phyloP scores from a whole-genome alignment of 208 protist species.

The Endotrypanum monterogeii region DNA sequence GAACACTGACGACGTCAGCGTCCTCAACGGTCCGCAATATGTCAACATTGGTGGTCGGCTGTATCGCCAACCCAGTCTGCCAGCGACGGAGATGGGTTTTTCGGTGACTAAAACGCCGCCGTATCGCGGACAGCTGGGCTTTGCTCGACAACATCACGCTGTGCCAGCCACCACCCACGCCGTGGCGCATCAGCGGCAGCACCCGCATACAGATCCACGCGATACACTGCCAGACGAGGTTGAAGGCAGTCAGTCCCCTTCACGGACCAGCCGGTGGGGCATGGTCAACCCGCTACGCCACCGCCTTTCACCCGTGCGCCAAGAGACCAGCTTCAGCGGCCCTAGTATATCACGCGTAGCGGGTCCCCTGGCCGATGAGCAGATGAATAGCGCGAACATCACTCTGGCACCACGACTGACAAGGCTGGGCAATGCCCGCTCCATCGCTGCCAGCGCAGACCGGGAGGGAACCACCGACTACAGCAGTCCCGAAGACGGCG shows the following conservation, averaged over 20 bases:
- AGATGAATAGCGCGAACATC: slow-evolving; percentile 36
- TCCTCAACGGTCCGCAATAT: slow-evolving; percentile 55
- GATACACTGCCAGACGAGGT: slow-evolving; percentile 3
- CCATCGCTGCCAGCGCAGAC: slow-evolving; percentile 6
- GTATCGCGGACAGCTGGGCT: slow-evolving; percentile 67
- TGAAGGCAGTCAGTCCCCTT: slow-evolving; percentile 5
- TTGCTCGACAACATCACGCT: slow-evolving; percentile 60
- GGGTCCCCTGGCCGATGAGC: slow-evolving; percentile 33
- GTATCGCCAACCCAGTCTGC: slow-evolving; percentile 55
- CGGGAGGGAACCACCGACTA: slow-evolving; percentile 5
- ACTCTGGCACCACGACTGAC: slow-evolving; percentile 30
- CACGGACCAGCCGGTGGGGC: slow-evolving; percentile 15
- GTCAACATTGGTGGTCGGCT: slow-evolving; percentile 81
- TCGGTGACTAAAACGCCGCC: slow-evolving; percentile 14
- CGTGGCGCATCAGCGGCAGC: slow-evolving; percentile 9
- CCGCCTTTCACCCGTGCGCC: slow-evolving; percentile 32
- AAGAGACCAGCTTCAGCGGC: slow-evolving; percentile 11
- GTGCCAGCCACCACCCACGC: slow-evolving; percentile 55
- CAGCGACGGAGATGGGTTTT: slow-evolving; percentile 26
- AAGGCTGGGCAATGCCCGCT: slow-evolving; percentile 28
- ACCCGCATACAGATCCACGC: neutral
- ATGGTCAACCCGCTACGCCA: slow-evolving; percentile 48
- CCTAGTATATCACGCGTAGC: slow-evolving; percentile 18
- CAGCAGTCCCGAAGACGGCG: slow-evolving; percentile 8
- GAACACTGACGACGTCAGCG: slow-evolving; percentile 11